Evolutionary conservation across 108 stramenopile species (phyloP).

Genomic region (Nannochloropsis gaditana): DNA sequence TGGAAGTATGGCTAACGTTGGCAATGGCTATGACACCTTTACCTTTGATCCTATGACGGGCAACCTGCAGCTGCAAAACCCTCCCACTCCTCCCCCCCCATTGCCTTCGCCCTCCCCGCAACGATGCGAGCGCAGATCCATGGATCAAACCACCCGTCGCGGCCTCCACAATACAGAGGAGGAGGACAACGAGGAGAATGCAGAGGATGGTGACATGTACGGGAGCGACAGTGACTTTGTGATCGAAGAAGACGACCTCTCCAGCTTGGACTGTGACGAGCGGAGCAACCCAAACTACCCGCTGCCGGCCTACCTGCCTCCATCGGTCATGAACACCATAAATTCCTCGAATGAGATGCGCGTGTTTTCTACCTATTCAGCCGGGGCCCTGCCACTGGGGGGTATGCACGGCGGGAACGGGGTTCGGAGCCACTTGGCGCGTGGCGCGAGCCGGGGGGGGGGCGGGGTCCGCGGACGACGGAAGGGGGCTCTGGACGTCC

Average conservation of each 20-base stretch:
- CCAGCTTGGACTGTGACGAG: not conserved
- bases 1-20: not conserved
- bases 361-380: not conserved
- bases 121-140: not conserved
- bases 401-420: not conserved
- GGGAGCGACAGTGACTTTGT: constrained; percentile 13
- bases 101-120: not conserved
- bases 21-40: constrained; percentile 2
- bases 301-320: not conserved
- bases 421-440: not conserved
- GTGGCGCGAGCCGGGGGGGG: not conserved
- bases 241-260: not conserved
- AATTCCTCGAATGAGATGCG: not conserved
- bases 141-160: not conserved
- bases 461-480: not conserved
- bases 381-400: not conserved
- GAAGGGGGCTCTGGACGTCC: not conserved
- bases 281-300: not conserved
- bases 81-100: not conserved
- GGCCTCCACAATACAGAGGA: not conserved
- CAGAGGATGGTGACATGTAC: not conserved
- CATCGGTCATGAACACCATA: not conserved
- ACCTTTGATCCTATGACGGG: not conserved
- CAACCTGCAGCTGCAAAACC: not conserved
- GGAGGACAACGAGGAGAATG: not conserved